A percentile compares a stretch with the other conserved stretches of the same genome.
phyloP scores from a whole-genome alignment of 805 yeast genomes.

The Candida tallmaniae region DNA sequence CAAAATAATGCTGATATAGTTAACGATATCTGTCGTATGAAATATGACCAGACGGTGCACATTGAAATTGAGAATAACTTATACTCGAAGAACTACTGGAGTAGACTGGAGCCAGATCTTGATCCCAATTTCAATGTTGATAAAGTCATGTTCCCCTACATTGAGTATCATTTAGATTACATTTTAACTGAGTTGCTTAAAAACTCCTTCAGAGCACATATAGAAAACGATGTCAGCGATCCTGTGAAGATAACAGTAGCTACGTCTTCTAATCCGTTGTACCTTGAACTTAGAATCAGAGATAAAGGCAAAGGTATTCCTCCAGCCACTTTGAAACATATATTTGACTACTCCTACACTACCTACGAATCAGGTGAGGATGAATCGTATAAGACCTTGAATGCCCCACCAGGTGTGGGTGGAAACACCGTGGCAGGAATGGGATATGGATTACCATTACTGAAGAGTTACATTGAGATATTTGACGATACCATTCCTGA shows the following conservation, averaged over 20 bases:
- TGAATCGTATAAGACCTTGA: constrained; percentile 55
- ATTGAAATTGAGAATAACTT: constrained; percentile 47
- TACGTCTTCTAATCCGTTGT: constrained; percentile 27
- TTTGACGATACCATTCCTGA: constrained; percentile 29
- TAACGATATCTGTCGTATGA: constrained; percentile 75
- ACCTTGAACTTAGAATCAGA: constrained; percentile 67
- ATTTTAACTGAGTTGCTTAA: constrained; percentile 82
- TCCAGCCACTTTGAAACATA: constrained; percentile 56
- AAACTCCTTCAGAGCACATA: constrained; percentile 83
- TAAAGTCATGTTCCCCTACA: constrained; percentile 68
- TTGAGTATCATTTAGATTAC: constrained; percentile 84
- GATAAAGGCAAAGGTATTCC: constrained; percentile 90
- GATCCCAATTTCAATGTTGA: constrained; percentile 30
- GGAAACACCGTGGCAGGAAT: constrained; percentile 82
- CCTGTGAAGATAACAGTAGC: constrained; percentile 39
- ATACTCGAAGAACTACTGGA: constrained; percentile 26
- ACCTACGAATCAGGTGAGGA: constrained; percentile 64
- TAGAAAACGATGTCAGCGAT: constrained; percentile 52
- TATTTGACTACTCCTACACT: constrained; percentile 84
- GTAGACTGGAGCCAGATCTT: constrained; percentile 19
- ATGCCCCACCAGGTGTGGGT: constrained; percentile 67
- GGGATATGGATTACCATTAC: constrained; percentile 92
- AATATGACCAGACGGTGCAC: constrained; percentile 72
- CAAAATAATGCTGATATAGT: constrained; percentile 66
- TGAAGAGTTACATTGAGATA: constrained; percentile 44